Conservation (phyloP, 805 yeast genomes). For the Lachancea sp. region DNA sequence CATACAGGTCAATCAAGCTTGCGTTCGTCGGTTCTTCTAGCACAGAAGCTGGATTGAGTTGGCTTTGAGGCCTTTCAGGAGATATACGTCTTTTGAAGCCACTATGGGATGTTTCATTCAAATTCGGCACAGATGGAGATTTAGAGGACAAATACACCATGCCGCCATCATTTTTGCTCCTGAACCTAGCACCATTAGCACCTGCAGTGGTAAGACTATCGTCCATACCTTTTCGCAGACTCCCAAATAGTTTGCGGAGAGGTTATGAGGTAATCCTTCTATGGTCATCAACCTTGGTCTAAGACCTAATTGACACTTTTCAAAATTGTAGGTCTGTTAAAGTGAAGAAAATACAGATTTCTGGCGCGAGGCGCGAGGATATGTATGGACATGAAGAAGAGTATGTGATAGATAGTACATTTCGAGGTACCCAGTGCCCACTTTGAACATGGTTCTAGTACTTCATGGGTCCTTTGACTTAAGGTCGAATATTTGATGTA, state of each 20-base stretch:
- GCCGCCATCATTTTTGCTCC: background rate
- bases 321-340: too few relatives aligned
- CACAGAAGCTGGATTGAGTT: background rate
- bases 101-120: conserved; percentile 4
- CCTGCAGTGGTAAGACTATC: background rate
- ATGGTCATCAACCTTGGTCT: background rate
- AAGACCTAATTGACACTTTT: too few relatives aligned
- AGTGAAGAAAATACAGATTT: too few relatives aligned
- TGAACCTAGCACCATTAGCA: background rate
- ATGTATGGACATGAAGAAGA: too few relatives aligned
- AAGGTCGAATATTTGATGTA: too few relatives aligned
- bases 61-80: conserved; percentile 5
- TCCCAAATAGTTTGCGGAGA: background rate
- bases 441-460: too few relatives aligned
- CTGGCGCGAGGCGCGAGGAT: too few relatives aligned
- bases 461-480: too few relatives aligned
- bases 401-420: too few relatives aligned
- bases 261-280: too few relatives aligned
- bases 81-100: background rate
- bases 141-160: conserved; percentile 4
- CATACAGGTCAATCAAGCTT: conserved; percentile 11
- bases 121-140: conserved; percentile 11
- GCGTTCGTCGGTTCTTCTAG: conserved; percentile 8
- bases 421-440: too few relatives aligned
- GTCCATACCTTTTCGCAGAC: background rate